phyloP scores from a whole-genome alignment of 495 filamentous ascomycete species.

The Chlorociboria aeruginascens region DNA sequence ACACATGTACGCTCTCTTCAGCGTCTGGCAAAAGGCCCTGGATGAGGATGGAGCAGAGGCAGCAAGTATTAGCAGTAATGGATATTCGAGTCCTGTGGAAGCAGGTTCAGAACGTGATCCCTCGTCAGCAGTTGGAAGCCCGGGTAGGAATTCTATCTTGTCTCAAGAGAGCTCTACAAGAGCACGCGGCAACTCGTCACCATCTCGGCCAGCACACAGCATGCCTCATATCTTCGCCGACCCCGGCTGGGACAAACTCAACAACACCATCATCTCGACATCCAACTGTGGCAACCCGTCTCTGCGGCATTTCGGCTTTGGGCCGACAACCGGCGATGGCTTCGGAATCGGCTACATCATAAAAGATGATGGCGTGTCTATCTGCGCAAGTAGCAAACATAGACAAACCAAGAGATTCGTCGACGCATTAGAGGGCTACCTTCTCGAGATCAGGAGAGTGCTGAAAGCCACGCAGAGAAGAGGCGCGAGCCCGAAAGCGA shows the following conservation, averaged over 20 bases:
- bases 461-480: constrained; percentile 47
- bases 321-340: constrained; percentile 84
- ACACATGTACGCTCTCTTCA: constrained; percentile 89
- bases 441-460: constrained; percentile 80
- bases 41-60: constrained; percentile 56
- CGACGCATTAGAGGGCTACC: constrained; percentile 78
- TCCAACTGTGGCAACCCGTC: constrained; percentile 99
- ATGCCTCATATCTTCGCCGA: constrained; percentile 57
- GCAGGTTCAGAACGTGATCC: constrained; percentile 31
- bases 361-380: constrained; percentile 86
- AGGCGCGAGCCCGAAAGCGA: constrained; percentile 39
- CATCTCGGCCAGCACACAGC: constrained; percentile 20
- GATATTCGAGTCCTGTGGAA: constrained; percentile 40
- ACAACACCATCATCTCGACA: constrained; percentile 87
- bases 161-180: constrained; percentile 25
- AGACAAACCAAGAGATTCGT: constrained; percentile 84
- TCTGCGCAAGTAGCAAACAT: constrained; percentile 87
- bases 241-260: constrained; percentile 83
- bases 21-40: constrained; percentile 82
- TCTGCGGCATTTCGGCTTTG: constrained; percentile 94
- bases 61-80: constrained; percentile 42
- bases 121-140: constrained; percentile 38
- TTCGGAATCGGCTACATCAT: constrained; percentile 99
- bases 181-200: constrained; percentile 4
- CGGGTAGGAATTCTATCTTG: constrained; percentile 34